Percentiles rank a stretch among this genome's conserved stretches.
Evolutionary conservation across 2,329 filamentous ascomycete genomes (phyloP).

Genomic region (Aspergillus puulaauensis): DNA sequence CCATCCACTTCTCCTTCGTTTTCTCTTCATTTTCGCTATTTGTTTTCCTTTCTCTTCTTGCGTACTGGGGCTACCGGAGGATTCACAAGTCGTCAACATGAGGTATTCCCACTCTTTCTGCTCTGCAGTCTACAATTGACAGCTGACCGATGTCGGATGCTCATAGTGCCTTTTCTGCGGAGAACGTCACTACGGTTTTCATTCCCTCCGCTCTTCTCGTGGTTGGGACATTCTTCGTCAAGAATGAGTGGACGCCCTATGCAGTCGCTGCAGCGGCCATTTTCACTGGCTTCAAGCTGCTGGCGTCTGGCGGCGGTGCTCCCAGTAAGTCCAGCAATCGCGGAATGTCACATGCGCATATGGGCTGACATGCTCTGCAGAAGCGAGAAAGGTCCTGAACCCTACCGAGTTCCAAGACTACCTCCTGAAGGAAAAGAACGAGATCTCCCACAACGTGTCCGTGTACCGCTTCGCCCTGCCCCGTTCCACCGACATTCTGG

Average conservation of each 20-base stretch:
- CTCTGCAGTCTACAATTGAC: not conserved
- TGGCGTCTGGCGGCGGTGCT: constrained; percentile 54
- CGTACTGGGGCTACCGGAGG: constrained; percentile 8
- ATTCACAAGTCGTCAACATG: constrained; percentile 25
- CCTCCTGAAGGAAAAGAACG: constrained; percentile 88
- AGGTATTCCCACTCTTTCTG: constrained; percentile 22
- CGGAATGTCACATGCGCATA: constrained; percentile 1
- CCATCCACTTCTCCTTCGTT: constrained; percentile 3
- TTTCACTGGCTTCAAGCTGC: constrained; percentile 70
- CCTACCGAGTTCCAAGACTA: constrained; percentile 88
- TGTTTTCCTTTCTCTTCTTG: not conserved
- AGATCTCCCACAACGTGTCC: constrained; percentile 96
- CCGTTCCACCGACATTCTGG: constrained; percentile 74
- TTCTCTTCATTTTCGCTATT: not conserved
- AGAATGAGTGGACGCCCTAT: constrained; percentile 73
- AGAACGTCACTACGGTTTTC: constrained; percentile 77
- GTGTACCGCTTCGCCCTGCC: constrained; percentile 96
- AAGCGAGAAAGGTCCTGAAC: constrained; percentile 78
- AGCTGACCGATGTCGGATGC: constrained; percentile 10
- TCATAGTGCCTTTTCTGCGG: constrained; percentile 32
- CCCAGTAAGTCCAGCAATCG: constrained; percentile 59
- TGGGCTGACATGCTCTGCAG: constrained; percentile 44
- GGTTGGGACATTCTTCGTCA: constrained; percentile 72
- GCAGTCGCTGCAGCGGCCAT: constrained; percentile 66
- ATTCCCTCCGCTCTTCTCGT: constrained; percentile 79